Percentiles rank a stretch among this genome's conserved stretches.
Conservation (phyloP, 352 stramenopile species). For the Pythium periplocum region DNA sequence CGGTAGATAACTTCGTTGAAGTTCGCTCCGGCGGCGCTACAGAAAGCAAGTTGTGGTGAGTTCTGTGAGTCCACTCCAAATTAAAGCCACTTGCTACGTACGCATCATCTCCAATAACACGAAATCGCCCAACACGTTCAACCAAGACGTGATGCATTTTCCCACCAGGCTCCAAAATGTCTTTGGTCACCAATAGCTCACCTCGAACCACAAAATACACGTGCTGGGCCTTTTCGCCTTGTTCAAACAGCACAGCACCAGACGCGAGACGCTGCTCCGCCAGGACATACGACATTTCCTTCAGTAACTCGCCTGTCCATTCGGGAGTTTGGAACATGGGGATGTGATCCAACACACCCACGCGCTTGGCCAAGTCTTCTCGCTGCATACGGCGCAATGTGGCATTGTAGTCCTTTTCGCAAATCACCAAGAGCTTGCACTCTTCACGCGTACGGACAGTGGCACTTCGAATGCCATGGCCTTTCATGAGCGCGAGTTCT, state of each 20-base stretch:
- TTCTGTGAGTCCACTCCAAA: not conserved
- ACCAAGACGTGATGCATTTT: constrained; percentile 24
- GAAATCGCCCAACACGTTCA: constrained; percentile 49
- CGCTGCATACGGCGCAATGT: constrained; percentile 68
- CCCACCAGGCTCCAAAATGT: constrained; percentile 29
- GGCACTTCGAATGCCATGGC: constrained; percentile 56
- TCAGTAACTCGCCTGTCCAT: constrained; percentile 64
- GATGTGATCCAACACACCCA: constrained; percentile 57
- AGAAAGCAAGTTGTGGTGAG: not conserved
- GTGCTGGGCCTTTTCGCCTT: constrained; percentile 56
- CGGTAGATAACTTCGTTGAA: constrained; percentile 68
- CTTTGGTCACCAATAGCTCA: constrained; percentile 50
- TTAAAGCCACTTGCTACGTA: constrained; percentile 22
- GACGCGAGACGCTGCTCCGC: constrained; percentile 51
- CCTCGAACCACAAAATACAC: constrained; percentile 72
- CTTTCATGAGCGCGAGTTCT: constrained; percentile 73
- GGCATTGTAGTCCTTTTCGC: constrained; percentile 68
- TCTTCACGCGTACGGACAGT: constrained; percentile 59
- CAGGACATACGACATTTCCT: constrained; percentile 72
- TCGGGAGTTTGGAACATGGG: constrained; percentile 69
- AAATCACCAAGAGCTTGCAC: constrained; percentile 65
- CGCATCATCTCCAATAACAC: constrained; percentile 65
- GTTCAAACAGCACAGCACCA: constrained; percentile 37
- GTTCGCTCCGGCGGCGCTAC: constrained; percentile 45
- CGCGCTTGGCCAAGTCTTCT: constrained; percentile 52